Evolutionary conservation across 192 early-diverging fungal genomes (phyloP).

Genomic region (Coemansia sp.): DNA sequence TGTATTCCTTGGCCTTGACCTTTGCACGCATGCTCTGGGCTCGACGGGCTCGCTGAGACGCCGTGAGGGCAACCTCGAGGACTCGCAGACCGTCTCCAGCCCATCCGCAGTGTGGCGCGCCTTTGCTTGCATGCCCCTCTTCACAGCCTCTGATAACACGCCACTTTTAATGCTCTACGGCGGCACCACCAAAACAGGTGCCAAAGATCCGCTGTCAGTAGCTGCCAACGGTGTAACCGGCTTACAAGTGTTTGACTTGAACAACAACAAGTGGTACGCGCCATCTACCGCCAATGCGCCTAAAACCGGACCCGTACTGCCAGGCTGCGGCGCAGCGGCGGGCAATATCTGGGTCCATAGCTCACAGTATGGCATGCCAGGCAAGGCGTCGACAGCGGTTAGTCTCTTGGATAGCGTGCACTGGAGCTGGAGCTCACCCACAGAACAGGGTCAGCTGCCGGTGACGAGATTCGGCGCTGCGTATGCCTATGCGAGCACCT

Average conservation of each 20-base stretch:
- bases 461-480: slow-evolving; percentile 45
- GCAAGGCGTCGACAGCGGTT: slow-evolving; percentile 27
- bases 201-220: slow-evolving; percentile 23
- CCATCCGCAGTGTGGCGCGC: slow-evolving; percentile 40
- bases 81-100: slow-evolving; percentile 29
- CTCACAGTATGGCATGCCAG: slow-evolving; percentile 26
- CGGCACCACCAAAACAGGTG: slow-evolving; percentile 32
- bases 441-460: slow-evolving; percentile 39
- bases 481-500: slow-evolving; percentile 29
- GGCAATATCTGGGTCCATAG: slow-evolving; percentile 43
- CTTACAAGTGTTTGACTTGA: slow-evolving; percentile 45
- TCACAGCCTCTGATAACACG: slow-evolving; percentile 37
- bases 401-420: slow-evolving; percentile 49
- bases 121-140: slow-evolving; percentile 46
- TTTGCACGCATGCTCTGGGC: neutral
- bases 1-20: neutral
- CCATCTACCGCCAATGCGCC: slow-evolving; percentile 48
- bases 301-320: slow-evolving; percentile 34
- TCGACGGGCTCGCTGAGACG: neutral
- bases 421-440: slow-evolving; percentile 55
- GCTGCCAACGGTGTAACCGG: slow-evolving; percentile 28
- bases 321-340: slow-evolving; percentile 39
- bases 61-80: slow-evolving; percentile 40
- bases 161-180: slow-evolving; percentile 52
- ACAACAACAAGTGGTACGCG: slow-evolving; percentile 44